Conservation (phyloP, 495 filamentous ascomycete species). For the Hyphodiscus hymeniophilus region DNA sequence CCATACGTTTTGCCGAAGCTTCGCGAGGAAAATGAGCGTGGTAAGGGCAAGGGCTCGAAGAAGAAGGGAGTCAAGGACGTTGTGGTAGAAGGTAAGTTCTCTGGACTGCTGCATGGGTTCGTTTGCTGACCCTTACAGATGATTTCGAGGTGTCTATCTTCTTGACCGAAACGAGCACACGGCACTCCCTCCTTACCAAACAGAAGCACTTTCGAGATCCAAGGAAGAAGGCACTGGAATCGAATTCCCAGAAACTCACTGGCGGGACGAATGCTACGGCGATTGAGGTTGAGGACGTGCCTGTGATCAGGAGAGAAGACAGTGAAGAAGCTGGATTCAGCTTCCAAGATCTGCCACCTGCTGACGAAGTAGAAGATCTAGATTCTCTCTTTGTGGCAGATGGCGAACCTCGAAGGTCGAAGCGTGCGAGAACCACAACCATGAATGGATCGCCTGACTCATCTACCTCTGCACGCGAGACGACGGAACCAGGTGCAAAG, state of each 20-base stretch:
- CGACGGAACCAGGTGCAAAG: slow-evolving; percentile 32
- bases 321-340: slow-evolving; percentile 29
- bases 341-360: slow-evolving; percentile 36
- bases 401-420: slow-evolving; percentile 20
- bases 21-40: slow-evolving; percentile 74
- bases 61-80: slow-evolving; percentile 83
- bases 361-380: background rate
- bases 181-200: slow-evolving; percentile 81
- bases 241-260: slow-evolving; percentile 50
- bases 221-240: slow-evolving; percentile 43
- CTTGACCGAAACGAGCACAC: slow-evolving; percentile 77
- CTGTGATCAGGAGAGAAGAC: slow-evolving; percentile 28
- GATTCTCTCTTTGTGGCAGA: slow-evolving; percentile 23
- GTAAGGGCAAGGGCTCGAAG: slow-evolving; percentile 44
- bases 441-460: slow-evolving; percentile 4
- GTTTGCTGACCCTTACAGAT: slow-evolving; percentile 44
- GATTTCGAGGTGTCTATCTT: slow-evolving; percentile 94
- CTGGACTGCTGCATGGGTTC: background rate
- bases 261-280: slow-evolving; percentile 41
- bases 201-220: slow-evolving; percentile 58
- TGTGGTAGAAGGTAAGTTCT: slow-evolving; percentile 59
- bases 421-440: slow-evolving; percentile 12
- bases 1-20: slow-evolving; percentile 85
- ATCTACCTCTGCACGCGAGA: background rate
- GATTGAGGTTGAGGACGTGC: slow-evolving; percentile 39